Conservation (phyloP, 2,329 filamentous ascomycete genomes). For the Claviceps purpurea region DNA sequence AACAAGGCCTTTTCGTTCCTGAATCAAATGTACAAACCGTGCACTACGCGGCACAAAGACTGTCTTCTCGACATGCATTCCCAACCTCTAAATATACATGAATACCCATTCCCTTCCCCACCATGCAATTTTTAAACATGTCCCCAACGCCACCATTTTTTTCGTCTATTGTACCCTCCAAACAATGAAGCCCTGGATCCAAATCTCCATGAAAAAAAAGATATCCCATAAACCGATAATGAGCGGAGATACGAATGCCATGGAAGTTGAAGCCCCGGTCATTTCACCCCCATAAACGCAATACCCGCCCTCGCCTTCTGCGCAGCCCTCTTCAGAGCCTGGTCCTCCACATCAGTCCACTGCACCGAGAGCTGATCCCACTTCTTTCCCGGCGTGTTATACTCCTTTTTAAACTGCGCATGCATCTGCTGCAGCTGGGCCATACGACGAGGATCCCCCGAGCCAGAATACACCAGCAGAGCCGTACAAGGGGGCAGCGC, state of each 20-base stretch:
- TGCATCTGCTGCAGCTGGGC: constrained; percentile 47
- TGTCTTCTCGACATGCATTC: too few species aligned
- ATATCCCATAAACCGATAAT: neutral
- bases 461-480: constrained; percentile 51
- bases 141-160: too few species aligned
- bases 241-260: too few species aligned
- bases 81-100: too few species aligned
- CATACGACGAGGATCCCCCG: constrained; percentile 56
- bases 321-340: constrained; percentile 45
- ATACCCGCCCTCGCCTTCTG: constrained; percentile 46
- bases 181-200: too few species aligned
- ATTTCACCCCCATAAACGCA: constrained; percentile 53
- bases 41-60: too few species aligned
- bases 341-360: constrained; percentile 55
- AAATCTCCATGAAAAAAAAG: too few species aligned
- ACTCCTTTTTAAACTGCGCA: constrained; percentile 48
- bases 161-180: too few species aligned
- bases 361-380: constrained; percentile 54
- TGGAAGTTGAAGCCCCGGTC: constrained; percentile 7
- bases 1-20: too few species aligned
- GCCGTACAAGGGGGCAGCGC: constrained; percentile 51
- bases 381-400: constrained; percentile 47
- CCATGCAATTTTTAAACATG: too few species aligned
- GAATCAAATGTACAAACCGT: too few species aligned
- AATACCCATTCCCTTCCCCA: too few species aligned